phyloP scores from a whole-genome alignment of 331 rosid species.

The Arachis monticola region DNA sequence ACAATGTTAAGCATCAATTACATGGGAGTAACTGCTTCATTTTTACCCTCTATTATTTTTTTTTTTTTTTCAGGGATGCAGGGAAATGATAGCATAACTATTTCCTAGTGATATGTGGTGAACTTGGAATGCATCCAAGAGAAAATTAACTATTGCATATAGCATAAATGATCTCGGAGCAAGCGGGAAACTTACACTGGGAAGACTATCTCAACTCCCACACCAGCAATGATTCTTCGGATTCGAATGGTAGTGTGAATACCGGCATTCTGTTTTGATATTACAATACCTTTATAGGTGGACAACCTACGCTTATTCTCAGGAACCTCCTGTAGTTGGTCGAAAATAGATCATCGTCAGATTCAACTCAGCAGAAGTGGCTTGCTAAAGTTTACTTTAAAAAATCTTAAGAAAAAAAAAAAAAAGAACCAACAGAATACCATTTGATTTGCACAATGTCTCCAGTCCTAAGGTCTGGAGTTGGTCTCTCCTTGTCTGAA shows the following conservation, averaged over 20 bases:
- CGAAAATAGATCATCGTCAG: constrained; percentile 34
- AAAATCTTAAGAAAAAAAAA: neutral
- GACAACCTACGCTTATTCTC: constrained; percentile 92
- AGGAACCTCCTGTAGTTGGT: constrained; percentile 80
- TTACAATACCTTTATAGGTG: constrained; percentile 84
- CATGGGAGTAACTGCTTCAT: constrained; percentile 9
- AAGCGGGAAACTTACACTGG: constrained; percentile 70
- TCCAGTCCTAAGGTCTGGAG: constrained; percentile 85
- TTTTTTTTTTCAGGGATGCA: too few relatives aligned
- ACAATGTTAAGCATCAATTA: neutral
- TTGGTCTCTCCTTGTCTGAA: constrained; percentile 68
- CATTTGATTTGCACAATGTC: constrained; percentile 88
- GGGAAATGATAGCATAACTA: neutral
- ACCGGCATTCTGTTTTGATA: constrained; percentile 90
- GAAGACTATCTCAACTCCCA: constrained; percentile 94
- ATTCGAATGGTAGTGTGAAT: constrained; percentile 90
- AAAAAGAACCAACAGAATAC: constrained; percentile 44
- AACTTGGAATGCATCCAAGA: constrained; percentile 1
- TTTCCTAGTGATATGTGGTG: constrained; percentile 4
- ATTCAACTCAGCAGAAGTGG: neutral
- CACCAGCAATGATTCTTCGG: constrained; percentile 90
- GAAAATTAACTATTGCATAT: constrained; percentile 4
- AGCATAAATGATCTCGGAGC: neutral
- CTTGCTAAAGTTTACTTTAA: neutral
- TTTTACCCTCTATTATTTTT: neutral